Evolutionary conservation across 202 grass and related monocot species (phyloP).

Genomic region (Carex arenaria): DNA sequence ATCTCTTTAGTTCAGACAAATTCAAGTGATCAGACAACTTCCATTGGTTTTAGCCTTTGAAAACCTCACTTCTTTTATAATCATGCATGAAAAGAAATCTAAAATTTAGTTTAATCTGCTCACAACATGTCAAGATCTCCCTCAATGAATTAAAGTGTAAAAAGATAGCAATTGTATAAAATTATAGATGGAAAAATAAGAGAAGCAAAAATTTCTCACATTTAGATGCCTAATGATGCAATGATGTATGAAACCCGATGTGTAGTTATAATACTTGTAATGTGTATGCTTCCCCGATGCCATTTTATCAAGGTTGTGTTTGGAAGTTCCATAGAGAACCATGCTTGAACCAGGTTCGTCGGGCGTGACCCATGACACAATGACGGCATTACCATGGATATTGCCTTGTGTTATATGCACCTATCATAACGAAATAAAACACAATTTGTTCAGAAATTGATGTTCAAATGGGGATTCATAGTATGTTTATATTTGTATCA

Average conservation of each 20-base stretch:
- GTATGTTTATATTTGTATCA: neutral
- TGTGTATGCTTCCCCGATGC: slow-evolving; percentile 40
- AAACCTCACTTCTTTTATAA: neutral
- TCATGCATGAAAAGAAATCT: neutral
- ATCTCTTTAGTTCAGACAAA: neutral
- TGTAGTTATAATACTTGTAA: slow-evolving; percentile 82
- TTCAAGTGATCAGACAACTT: neutral
- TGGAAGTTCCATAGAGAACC: slow-evolving; percentile 46
- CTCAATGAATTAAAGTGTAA: neutral
- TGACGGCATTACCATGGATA: slow-evolving; percentile 52
- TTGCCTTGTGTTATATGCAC: slow-evolving; percentile 86
- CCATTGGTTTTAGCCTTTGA: too few species aligned
- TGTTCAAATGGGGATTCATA: neutral
- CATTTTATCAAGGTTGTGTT: slow-evolving; percentile 42
- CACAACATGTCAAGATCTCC: neutral
- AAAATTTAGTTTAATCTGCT: neutral
- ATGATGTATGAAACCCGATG: slow-evolving; percentile 85
- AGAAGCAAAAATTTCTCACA: slow-evolving; percentile 27
- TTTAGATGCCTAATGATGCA: slow-evolving; percentile 56
- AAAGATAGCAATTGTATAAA: neutral
- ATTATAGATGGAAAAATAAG: neutral
- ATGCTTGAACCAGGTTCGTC: slow-evolving; percentile 56
- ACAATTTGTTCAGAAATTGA: neutral
- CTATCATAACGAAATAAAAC: slow-evolving; percentile 27
- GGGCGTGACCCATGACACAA: slow-evolving; percentile 71